A percentile compares a stretch with the other conserved stretches of the same genome.
Conservation (phyloP, 2,329 filamentous ascomycete genomes). For the Alternaria consortialis region DNA sequence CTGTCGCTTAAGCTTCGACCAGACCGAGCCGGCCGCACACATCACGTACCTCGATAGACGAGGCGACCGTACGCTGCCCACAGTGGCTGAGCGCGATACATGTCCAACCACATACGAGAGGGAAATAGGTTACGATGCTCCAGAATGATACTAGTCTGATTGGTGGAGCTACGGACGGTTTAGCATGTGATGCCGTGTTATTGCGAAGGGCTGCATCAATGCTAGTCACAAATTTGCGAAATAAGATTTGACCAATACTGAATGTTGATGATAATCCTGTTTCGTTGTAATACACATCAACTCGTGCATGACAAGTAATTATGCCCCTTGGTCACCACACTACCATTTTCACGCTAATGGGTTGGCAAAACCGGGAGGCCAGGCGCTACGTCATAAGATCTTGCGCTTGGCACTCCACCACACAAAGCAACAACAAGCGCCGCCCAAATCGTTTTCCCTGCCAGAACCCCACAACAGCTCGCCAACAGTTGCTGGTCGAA, state of each 20-base stretch:
- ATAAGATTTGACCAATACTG: not conserved
- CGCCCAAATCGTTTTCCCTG: constrained; percentile 9
- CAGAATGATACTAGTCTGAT: constrained; percentile 2
- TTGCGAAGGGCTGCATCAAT: not conserved
- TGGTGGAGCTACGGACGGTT: not conserved
- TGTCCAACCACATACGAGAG: not conserved
- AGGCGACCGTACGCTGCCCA: not conserved
- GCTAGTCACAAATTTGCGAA: not conserved
- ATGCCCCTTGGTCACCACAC: not conserved
- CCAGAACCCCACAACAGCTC: constrained; percentile 21
- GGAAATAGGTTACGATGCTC: not conserved
- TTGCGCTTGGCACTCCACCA: constrained; percentile 34
- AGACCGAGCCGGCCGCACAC: not conserved
- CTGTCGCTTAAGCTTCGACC: constrained; percentile 70
- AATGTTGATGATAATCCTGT: not conserved
- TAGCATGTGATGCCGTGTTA: not conserved
- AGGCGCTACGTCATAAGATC: constrained; percentile 44
- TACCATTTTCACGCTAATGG: not conserved
- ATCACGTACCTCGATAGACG: not conserved
- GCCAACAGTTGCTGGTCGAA: constrained; percentile 11
- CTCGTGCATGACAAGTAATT: not conserved
- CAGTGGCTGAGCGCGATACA: not conserved
- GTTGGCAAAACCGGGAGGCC: constrained; percentile 13
- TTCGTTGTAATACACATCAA: not conserved
- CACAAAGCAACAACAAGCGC: constrained; percentile 17